Conservation (phyloP, 1,139 yeast species). For the Yamadazyma dendronema region DNA sequence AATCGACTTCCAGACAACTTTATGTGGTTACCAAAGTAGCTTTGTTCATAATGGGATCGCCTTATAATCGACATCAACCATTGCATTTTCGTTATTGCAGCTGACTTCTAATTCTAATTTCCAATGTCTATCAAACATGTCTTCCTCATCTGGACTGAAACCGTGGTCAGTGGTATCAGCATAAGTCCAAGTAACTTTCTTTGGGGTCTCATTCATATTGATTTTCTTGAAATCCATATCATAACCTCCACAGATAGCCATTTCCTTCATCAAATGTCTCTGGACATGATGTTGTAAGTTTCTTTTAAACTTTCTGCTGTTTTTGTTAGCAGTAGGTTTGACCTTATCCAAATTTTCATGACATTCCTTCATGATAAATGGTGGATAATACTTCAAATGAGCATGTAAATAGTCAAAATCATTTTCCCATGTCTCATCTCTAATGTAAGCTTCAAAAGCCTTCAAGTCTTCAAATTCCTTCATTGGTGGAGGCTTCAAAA, state of each 20-base stretch:
- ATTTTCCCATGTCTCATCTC: conserved; percentile 75
- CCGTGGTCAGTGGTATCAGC: conserved; percentile 55
- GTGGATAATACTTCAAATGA: conserved; percentile 65
- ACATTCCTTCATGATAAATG: conserved; percentile 65
- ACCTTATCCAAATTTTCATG: conserved; percentile 71
- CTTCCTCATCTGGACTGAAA: conserved; percentile 46
- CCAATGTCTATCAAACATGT: conserved; percentile 50
- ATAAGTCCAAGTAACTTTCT: conserved; percentile 50
- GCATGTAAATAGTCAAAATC: conserved; percentile 71
- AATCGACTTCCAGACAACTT: background rate
- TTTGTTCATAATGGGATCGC: conserved; percentile 34
- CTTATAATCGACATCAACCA: conserved; percentile 58
- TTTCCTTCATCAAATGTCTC: conserved; percentile 67
- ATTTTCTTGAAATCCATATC: conserved; percentile 53
- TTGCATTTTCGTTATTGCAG: conserved; percentile 59
- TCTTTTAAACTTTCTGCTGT: conserved; percentile 69
- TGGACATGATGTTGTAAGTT: conserved; percentile 74
- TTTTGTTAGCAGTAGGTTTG: conserved; percentile 69
- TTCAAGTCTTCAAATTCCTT: conserved; percentile 61
- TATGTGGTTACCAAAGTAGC: conserved; percentile 2
- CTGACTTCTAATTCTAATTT: conserved; percentile 55
- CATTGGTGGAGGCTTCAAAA: conserved; percentile 41
- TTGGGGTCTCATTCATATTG: conserved; percentile 47
- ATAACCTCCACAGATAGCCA: conserved; percentile 60
- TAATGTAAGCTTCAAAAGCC: conserved; percentile 60